Base-by-base conservation (phyloP, 371 early-diverging fungal genomes). In the Mucor piriformis region DNA sequence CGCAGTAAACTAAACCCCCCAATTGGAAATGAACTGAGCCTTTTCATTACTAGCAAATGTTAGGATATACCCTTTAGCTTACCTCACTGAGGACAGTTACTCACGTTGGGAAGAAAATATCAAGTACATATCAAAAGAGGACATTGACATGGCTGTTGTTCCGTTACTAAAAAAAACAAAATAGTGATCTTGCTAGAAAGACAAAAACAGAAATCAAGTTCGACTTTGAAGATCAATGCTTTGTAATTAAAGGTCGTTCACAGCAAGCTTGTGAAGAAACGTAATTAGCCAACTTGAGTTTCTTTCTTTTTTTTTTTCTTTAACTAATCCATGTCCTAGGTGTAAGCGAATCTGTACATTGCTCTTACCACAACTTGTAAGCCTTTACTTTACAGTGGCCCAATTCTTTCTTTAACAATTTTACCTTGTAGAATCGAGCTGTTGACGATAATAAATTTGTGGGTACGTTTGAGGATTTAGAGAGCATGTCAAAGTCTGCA, bases 211-310 rank as follows among this genome's bases (percentile, higher is more conserved):
- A 55, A 2, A 62, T 67, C 15, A 38, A 20, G 2, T 67, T 15
- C 29, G 12, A 54, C 20, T 46, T 62, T 43, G 40, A 44, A 10
- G 62, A 50, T 0, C 67, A 67, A 20, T 64, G n/a, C 25, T 64
- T 64, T 51, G 56, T 50, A 10, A 59, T 64, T 16, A 53, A 33
- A 51, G 65, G 65, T 21, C 40, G 65, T 25, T 64, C 65, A 1
- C 59, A 64, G 37, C 54, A 58, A 50, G 43, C 65, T 18, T 53
- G 59, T 37, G 62, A 62, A 38, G 42, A 62, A 6, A 40, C 48
- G 67, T 58, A 61, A 27, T 44, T 54, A 29, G 29, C 29, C 0
- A n/a, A n/a, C n/a, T 48, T 23, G 3, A 13, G 11, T 18, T 33
- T 5, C 10, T 16, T 29, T 40, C 42, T 27, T 25, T 40, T 42